Base-by-base conservation (phyloP, 2,329 filamentous ascomycete genomes). In the Colletotrichum nymphaeae region DNA sequence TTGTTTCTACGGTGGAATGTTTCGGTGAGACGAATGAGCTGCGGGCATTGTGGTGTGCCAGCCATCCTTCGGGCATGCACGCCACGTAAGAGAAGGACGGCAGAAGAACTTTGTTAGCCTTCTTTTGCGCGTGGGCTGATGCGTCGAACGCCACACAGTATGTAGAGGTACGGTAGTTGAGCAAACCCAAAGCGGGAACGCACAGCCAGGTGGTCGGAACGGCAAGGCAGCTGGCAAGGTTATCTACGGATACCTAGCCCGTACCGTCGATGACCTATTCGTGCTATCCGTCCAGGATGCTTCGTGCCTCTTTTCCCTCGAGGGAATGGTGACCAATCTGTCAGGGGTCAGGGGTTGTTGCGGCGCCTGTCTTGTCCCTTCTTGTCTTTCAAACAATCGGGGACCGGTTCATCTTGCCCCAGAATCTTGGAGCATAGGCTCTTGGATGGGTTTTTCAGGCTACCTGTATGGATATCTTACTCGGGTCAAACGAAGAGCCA, bases 41-140 rank as follows among this genome's bases (percentile, higher is more conserved):
- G 26, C 22, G 52, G 46, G 26, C 32, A 35, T 32, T 32, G 32
- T 35, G 11, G 24, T 32, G n/a, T 32, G 30, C 30, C 30, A 32
- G 30, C 22, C 58, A 14, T 22, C 22, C 8, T 24, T 46, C 58
- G 19, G 35, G 22, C 35, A 22, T 14, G 37, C 37, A 49, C 42
- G 59, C 59, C 60, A 26, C 60, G 60, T 52, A 52, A 63, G 59
- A 28, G 24, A 63, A 63, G 59, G 59, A 5, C 42, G 12, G 28
- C 30, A 52, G 60, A 63, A 63, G 59, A 19, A 49, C 24, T 49
- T 30, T n/a, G 7, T 49, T 49, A 26, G 60, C 19, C 14, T 24
- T 28, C 60, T 63, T 35, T 30, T 30, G 16, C 60, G 42, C 28
- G 63, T 55, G 63, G 16, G 12, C 16, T 49, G 42, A 49, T 32